Percentiles rank a stretch among this genome's conserved stretches.
phyloP scores from a whole-genome alignment of 106 monocot species.

The Phalaenopsis equestris region DNA sequence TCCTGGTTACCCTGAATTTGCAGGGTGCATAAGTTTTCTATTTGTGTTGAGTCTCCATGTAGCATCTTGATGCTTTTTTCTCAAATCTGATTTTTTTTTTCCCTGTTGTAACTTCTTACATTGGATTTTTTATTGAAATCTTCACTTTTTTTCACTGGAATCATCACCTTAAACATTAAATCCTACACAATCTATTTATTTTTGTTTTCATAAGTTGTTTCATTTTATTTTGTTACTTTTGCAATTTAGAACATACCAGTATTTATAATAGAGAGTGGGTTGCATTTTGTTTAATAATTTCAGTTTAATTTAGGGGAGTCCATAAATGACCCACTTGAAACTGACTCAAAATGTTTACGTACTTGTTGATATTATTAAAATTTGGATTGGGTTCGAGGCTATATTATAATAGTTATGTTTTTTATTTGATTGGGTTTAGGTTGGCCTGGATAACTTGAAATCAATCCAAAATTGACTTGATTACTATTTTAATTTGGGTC shows the following conservation, averaged over 20 bases:
- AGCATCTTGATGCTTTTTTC: background rate
- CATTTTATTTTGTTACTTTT: slow-evolving; percentile 1
- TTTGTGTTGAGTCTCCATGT: background rate
- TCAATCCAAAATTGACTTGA: no score
- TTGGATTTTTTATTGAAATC: background rate
- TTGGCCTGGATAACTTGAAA: no score
- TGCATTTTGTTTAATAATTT: background rate
- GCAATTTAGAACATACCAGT: background rate
- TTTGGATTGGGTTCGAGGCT: no score
- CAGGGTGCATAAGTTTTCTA: background rate
- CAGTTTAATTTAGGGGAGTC: no score
- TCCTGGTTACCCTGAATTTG: background rate
- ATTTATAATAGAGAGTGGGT: background rate
- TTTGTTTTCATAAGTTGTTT: no score
- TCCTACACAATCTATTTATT: no score
- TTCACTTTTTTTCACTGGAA: background rate
- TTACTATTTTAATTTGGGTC: no score
- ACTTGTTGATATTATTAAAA: no score
- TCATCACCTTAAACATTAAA: background rate
- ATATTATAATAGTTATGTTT: no score
- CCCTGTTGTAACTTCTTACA: background rate
- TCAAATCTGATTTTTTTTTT: background rate
- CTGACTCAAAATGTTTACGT: no score
- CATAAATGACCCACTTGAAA: no score
- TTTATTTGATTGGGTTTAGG: no score